Evolutionary conservation across 768 basidiomycete genomes (phyloP).

Genomic region (Boletus bicolor): DNA sequence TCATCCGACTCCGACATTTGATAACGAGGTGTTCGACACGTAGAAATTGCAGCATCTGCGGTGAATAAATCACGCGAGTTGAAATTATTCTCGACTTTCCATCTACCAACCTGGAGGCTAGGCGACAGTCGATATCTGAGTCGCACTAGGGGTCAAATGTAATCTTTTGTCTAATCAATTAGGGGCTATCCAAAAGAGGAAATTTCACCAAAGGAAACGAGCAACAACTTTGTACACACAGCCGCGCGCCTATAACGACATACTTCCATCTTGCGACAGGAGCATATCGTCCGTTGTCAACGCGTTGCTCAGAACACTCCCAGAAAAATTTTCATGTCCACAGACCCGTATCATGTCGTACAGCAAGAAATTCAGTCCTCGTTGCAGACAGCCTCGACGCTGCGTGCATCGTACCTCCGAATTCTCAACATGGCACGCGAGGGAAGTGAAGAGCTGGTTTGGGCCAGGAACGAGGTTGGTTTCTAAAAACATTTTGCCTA

Average conservation of each 20-base stretch:
- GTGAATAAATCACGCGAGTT: no score
- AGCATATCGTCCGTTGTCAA: not conserved
- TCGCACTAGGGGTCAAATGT: no score
- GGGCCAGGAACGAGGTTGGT: constrained; percentile 74
- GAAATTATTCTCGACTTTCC: no score
- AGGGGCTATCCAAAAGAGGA: not conserved
- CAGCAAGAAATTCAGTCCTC: constrained; percentile 79
- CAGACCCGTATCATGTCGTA: constrained; percentile 86
- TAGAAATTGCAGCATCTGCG: no score
- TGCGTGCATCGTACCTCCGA: constrained; percentile 73
- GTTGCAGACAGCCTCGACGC: constrained; percentile 64
- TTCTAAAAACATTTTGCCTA: not conserved
- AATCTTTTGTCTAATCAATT: not conserved
- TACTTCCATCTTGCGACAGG: no score
- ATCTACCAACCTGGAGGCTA: no score
- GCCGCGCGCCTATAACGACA: not conserved
- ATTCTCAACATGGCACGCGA: constrained; percentile 71
- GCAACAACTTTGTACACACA: not conserved
- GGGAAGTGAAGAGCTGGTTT: constrained; percentile 77
- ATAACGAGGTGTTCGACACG: no score
- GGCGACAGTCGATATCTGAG: no score
- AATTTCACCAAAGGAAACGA: not conserved
- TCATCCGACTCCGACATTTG: no score
- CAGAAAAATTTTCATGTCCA: constrained; percentile 45
- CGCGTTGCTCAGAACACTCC: not conserved